These are phyloP conservation scores for Royoungia palumana DNA, from an alignment of 768 basidiomycete species.

Conservation along the genomic window DNA sequence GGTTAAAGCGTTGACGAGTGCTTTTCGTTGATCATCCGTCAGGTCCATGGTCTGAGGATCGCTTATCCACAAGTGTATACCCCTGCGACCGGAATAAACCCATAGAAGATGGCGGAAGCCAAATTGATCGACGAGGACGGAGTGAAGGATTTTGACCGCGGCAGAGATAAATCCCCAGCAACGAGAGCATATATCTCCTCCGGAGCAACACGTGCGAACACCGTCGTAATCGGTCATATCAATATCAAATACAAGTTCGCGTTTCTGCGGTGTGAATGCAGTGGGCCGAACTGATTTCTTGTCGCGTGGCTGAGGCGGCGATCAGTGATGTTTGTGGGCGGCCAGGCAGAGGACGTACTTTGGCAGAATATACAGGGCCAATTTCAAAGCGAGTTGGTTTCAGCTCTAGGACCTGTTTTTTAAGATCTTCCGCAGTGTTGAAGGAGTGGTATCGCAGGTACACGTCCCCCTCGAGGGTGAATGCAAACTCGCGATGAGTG, in stretches of 20 bases:
- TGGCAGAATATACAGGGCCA: constrained; percentile 86
- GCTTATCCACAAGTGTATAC: constrained; percentile 97
- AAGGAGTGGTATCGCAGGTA: constrained; percentile 97
- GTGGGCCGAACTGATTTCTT: constrained; percentile 75
- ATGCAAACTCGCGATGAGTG: constrained; percentile 93
- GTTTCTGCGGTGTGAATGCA: constrained; percentile 67
- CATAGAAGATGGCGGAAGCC: constrained; percentile 88
- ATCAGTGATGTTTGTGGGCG: constrained; percentile 1
- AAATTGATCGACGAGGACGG: constrained; percentile 79
- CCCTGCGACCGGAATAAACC: constrained; percentile 98
- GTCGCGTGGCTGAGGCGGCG: constrained; percentile 68
- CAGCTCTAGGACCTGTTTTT: constrained; percentile 78
- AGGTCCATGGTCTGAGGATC: constrained; percentile 84
- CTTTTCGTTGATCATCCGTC: constrained; percentile 86
- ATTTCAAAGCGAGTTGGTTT: constrained; percentile 97
- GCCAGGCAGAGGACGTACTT: constrained; percentile 50
- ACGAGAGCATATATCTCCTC: constrained; percentile 82
- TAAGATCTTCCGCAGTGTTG: constrained; percentile 78
- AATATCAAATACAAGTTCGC: constrained; percentile 98
- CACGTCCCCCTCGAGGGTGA: constrained; percentile 85
- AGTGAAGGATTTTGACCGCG: constrained; percentile 85
- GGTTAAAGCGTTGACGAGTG: constrained; percentile 84
- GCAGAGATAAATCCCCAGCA: constrained; percentile 96
- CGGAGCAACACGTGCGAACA: constrained; percentile 92
- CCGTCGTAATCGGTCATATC: constrained; percentile 99